phyloP scores from a whole-genome alignment of 2,329 filamentous ascomycete genomes.

The Cladosporium oxysporum region DNA sequence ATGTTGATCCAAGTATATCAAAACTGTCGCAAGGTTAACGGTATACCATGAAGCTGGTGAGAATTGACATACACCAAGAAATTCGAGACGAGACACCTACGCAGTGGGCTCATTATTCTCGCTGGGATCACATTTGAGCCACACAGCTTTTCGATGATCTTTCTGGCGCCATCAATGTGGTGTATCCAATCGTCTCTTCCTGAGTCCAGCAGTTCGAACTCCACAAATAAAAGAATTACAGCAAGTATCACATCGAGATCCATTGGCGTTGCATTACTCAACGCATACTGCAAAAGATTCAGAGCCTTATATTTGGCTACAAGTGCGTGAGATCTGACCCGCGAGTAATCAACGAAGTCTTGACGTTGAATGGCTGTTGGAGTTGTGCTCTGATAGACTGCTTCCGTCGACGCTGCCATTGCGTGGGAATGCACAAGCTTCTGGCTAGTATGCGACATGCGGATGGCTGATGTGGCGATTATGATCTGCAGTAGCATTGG shows the following conservation, averaged over 20 bases:
- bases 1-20: constrained; percentile 18
- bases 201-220: constrained; percentile 54
- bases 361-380: not conserved
- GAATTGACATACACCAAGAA: constrained; percentile 34
- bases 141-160: constrained; percentile 45
- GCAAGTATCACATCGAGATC: constrained; percentile 47
- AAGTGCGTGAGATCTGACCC: not conserved
- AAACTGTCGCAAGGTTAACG: constrained; percentile 1
- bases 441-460: constrained; percentile 45
- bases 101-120: constrained; percentile 37
- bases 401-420: not conserved
- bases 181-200: constrained; percentile 54
- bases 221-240: constrained; percentile 51
- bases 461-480: constrained; percentile 51
- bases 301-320: constrained; percentile 13
- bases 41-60: not conserved
- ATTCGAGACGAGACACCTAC: constrained; percentile 39
- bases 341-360: not conserved
- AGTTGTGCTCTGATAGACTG: not conserved
- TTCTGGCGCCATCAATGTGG: constrained; percentile 54
- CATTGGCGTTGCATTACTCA: constrained; percentile 30
- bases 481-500: constrained; percentile 50
- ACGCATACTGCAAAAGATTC: constrained; percentile 1
- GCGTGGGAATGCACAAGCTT: constrained; percentile 24
- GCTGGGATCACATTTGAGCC: constrained; percentile 31